Percentiles rank a stretch among this genome's conserved stretches.
Evolutionary conservation across 495 filamentous ascomycete genomes (phyloP).

Genomic region (Cetradonia linearis): DNA sequence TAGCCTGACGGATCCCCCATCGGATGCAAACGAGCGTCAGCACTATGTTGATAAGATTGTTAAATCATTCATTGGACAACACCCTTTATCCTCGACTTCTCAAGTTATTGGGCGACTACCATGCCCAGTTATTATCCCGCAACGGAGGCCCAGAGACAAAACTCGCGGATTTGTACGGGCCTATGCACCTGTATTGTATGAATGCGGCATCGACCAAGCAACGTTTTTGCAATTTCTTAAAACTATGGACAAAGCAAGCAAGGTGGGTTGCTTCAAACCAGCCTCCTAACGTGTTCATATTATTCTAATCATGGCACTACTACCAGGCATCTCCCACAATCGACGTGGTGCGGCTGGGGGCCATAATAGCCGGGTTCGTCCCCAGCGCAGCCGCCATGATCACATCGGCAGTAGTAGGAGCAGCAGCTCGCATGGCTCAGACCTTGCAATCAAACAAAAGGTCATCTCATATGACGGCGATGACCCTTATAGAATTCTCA

Average conservation of each 20-base stretch:
- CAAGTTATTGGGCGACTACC: background rate
- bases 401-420: background rate
- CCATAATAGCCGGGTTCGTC: background rate
- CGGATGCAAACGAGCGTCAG: background rate
- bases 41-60: constrained; percentile 9
- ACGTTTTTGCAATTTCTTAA: constrained; percentile 48
- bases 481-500: background rate
- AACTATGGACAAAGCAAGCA: constrained; percentile 34
- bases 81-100: background rate
- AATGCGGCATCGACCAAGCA: constrained; percentile 41
- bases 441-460: background rate
- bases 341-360: background rate
- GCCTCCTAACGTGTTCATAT: background rate
- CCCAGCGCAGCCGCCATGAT: constrained; percentile 3
- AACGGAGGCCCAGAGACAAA: constrained; percentile 37
- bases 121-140: constrained; percentile 40
- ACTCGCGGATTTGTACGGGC: constrained; percentile 38
- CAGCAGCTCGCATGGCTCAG: background rate
- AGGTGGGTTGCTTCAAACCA: background rate
- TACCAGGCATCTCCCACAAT: constrained; percentile 5
- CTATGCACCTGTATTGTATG: constrained; percentile 43
- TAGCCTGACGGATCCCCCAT: background rate
- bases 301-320: background rate
- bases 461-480: background rate
- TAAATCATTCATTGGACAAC: background rate